Evolutionary conservation across 768 basidiomycete species (phyloP).

Genomic region (Podaxis pistillaris): DNA sequence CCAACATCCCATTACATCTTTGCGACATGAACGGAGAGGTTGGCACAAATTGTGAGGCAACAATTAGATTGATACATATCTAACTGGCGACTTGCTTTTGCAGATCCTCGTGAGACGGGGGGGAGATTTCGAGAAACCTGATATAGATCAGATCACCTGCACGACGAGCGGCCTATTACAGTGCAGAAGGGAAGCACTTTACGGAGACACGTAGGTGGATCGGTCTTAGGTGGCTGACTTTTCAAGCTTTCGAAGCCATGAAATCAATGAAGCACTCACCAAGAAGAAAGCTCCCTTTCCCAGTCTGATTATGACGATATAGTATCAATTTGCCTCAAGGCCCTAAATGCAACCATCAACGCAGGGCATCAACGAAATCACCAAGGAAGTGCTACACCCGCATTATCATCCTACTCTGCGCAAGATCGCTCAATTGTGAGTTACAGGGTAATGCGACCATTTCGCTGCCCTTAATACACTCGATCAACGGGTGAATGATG

Average conservation of each 20-base stretch:
- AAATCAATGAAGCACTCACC: slow-evolving; percentile 2
- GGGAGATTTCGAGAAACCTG: neutral
- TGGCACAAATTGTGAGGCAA: neutral
- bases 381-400: neutral
- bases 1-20: neutral
- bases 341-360: slow-evolving; percentile 12
- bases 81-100: slow-evolving; percentile 1
- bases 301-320: neutral
- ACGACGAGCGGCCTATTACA: neutral
- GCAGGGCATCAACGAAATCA: neutral
- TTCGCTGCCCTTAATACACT: neutral
- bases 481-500: neutral
- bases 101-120: slow-evolving; percentile 3
- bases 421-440: slow-evolving; percentile 5
- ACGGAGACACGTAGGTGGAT: neutral
- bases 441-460: slow-evolving; percentile 2
- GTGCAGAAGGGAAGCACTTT: neutral
- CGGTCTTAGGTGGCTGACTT: slow-evolving; percentile 1
- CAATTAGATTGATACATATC: neutral
- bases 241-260: neutral
- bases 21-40: neutral
- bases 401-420: slow-evolving; percentile 10
- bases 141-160: slow-evolving; percentile 8
- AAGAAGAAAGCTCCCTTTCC: neutral
- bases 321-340: slow-evolving; percentile 5